phyloP scores from a whole-genome alignment of 202 grass and related monocot species.

The Zizania palustris region DNA sequence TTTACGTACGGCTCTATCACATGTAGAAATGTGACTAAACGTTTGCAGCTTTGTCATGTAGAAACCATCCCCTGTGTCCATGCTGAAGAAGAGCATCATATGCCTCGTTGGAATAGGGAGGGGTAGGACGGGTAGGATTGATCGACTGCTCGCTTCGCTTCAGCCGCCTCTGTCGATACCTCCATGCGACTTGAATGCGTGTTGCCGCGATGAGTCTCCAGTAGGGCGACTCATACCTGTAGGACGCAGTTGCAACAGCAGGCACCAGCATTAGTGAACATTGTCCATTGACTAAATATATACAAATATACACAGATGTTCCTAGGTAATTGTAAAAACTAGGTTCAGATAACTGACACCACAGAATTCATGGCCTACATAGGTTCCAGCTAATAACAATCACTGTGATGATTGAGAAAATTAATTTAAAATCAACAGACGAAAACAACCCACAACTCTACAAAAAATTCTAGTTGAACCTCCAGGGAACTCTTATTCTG shows the following conservation, averaged over 20 bases:
- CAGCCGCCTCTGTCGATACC: constrained; percentile 73
- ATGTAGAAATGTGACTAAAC: neutral
- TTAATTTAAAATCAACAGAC: neutral
- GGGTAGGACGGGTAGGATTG: constrained; percentile 20
- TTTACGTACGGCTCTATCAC: neutral
- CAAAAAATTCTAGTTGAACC: neutral
- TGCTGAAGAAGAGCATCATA: constrained; percentile 10
- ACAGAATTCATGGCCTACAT: neutral
- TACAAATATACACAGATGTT: neutral
- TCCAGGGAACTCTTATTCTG: neutral
- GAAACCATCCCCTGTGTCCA: constrained; percentile 14
- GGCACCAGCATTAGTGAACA: constrained; percentile 17
- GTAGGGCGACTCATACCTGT: constrained; percentile 92
- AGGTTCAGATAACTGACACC: neutral
- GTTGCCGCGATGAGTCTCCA: constrained; percentile 85
- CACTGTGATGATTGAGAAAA: neutral
- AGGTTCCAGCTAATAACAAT: neutral
- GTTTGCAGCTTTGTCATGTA: constrained; percentile 23
- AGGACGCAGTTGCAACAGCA: neutral
- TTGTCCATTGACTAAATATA: neutral
- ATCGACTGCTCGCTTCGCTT: constrained; percentile 57
- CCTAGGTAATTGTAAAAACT: too few relatives aligned
- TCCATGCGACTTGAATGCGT: constrained; percentile 88
- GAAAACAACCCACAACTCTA: neutral
- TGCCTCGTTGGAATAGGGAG: neutral